phyloP scores from a whole-genome alignment of 495 filamentous ascomycete genomes.

The Daldinia childiae region DNA sequence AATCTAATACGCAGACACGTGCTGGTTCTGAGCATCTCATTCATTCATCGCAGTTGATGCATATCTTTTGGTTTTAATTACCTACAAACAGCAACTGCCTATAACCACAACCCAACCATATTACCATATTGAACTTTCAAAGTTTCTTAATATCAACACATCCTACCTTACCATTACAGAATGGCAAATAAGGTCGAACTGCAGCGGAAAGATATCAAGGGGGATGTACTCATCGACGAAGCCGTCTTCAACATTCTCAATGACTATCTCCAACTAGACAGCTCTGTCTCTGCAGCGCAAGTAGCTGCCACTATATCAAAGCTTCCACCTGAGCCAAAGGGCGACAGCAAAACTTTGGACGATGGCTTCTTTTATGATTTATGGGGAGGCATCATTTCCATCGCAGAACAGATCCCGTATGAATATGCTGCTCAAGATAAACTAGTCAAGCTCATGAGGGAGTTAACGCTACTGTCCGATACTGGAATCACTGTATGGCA shows the following conservation, averaged over 20 bases:
- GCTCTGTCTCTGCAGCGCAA: slow-evolving; percentile 16
- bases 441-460: slow-evolving; percentile 35
- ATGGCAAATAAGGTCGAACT: slow-evolving; percentile 15
- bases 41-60: not conserved
- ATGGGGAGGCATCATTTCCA: slow-evolving; percentile 31
- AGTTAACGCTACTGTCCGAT: slow-evolving; percentile 35
- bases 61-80: not conserved
- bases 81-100: not conserved
- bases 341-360: slow-evolving; percentile 9
- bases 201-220: slow-evolving; percentile 4
- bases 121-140: not conserved
- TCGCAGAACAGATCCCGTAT: slow-evolving; percentile 40
- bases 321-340: slow-evolving; percentile 16
- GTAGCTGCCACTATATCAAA: slow-evolving; percentile 30
- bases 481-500: slow-evolving; percentile 37
- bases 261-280: slow-evolving; percentile 20
- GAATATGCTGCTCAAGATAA: slow-evolving; percentile 36
- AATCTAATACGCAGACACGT: slow-evolving; percentile 21
- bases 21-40: slow-evolving; percentile 10
- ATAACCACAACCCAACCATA: not conserved
- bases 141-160: not conserved
- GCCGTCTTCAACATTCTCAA: slow-evolving; percentile 47
- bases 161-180: not conserved
- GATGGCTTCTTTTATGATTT: slow-evolving; percentile 40
- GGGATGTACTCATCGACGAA: slow-evolving; percentile 8